Evolutionary conservation across 805 yeast genomes (phyloP).

Genomic region (Candida loeiensis): DNA sequence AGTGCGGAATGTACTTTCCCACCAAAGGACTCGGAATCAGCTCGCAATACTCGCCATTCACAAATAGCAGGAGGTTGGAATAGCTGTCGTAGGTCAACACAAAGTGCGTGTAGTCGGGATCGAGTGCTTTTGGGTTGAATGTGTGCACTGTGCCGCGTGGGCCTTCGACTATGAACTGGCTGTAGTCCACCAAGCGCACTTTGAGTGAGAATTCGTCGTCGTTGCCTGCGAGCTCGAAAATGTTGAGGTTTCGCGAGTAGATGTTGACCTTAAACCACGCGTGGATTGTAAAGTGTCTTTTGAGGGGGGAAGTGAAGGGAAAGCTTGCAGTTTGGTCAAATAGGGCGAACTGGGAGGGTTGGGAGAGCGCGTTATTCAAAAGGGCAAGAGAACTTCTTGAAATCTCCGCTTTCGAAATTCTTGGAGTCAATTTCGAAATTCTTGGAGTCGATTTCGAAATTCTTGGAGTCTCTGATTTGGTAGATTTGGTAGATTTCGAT

Average conservation of each 20-base stretch:
- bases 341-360: slow-evolving; percentile 21
- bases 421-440: too few species aligned
- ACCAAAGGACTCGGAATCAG: slow-evolving; percentile 38
- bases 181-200: slow-evolving; percentile 26
- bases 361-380: slow-evolving; percentile 19
- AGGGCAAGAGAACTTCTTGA: too few species aligned
- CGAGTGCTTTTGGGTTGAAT: slow-evolving; percentile 29
- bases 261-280: slow-evolving; percentile 40
- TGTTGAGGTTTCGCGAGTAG: slow-evolving; percentile 14
- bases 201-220: slow-evolving; percentile 22
- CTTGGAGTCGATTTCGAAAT: too few species aligned
- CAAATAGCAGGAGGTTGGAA: slow-evolving; percentile 40
- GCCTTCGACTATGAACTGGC: slow-evolving; percentile 31
- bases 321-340: slow-evolving; percentile 22
- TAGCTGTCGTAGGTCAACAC: slow-evolving; percentile 36
- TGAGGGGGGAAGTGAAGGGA: slow-evolving; percentile 17
- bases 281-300: slow-evolving; percentile 32
- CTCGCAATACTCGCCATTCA: slow-evolving; percentile 49
- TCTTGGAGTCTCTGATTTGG: too few species aligned
- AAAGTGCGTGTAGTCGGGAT: slow-evolving; percentile 26
- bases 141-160: slow-evolving; percentile 24
- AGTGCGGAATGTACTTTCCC: slow-evolving; percentile 23
- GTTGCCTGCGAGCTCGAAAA: slow-evolving; percentile 27
- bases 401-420: too few species aligned
- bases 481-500: too few species aligned